Conservation (phyloP, 495 filamentous ascomycete genomes). For the Xylaria curta region DNA sequence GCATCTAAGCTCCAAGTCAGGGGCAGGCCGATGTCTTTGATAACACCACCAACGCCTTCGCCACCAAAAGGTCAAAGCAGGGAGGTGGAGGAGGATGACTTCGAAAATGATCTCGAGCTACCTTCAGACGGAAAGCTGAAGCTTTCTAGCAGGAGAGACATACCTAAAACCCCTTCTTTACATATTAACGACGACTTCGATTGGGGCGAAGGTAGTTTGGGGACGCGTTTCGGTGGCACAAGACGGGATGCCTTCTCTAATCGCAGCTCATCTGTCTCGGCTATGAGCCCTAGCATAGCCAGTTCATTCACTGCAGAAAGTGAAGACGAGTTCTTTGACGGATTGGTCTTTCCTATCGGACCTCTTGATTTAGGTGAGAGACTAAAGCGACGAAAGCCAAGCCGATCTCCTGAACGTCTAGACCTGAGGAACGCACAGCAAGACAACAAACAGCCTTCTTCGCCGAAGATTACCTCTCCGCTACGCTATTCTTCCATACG, state of each 20-base stretch:
- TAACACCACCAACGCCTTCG: conserved; percentile 62
- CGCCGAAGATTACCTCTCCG: conserved; percentile 27
- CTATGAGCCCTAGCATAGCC: conserved; percentile 87
- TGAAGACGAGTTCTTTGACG: conserved; percentile 89
- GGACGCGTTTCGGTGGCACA: conserved; percentile 86
- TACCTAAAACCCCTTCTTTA: conserved; percentile 60
- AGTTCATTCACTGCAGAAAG: conserved; percentile 92
- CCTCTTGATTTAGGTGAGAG: conserved; percentile 80
- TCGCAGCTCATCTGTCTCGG: conserved; percentile 84
- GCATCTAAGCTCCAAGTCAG: conserved; percentile 63
- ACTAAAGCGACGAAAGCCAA: conserved; percentile 71
- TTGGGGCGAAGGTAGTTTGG: conserved; percentile 92
- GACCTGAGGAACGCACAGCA: conserved; percentile 33
- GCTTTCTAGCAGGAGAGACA: conserved; percentile 64
- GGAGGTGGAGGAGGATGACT: conserved; percentile 62
- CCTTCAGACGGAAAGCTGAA: conserved; percentile 65
- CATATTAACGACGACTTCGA: conserved; percentile 79
- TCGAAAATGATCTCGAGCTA: conserved; percentile 80
- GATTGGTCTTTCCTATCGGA: conserved; percentile 81
- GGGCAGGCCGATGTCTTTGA: conserved; percentile 59
- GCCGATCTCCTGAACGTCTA: conserved; percentile 49
- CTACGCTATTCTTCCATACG: conserved; percentile 7
- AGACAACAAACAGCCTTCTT: conserved; percentile 33
- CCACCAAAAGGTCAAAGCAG: conserved; percentile 36
- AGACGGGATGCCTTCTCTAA: conserved; percentile 75